phyloP scores from a whole-genome alignment of 805 yeast species.

The Wickerhamiella spandovensis region DNA sequence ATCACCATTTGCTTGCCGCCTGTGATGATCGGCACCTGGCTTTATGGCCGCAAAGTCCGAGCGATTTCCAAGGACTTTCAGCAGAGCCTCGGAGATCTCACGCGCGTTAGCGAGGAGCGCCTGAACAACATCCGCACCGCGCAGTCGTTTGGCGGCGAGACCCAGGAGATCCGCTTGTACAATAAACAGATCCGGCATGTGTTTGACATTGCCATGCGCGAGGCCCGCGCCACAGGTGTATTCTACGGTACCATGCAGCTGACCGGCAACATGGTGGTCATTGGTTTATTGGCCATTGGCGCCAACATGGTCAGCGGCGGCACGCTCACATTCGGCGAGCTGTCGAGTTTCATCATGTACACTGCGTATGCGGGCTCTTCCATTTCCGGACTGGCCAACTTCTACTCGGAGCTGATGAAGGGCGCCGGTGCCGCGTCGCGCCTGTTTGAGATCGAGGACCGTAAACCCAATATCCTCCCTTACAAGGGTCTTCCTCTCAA shows the following conservation, averaged over 20 bases:
- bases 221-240: constrained; percentile 64
- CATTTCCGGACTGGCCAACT: constrained; percentile 78
- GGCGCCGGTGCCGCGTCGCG: constrained; percentile 94
- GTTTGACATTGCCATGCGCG: constrained; percentile 58
- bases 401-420: constrained; percentile 89
- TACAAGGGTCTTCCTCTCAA: constrained; percentile 42
- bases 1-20: constrained; percentile 79
- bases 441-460: constrained; percentile 72
- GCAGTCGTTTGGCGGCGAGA: constrained; percentile 82
- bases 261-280: constrained; percentile 65
- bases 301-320: constrained; percentile 71
- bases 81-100: constrained; percentile 69
- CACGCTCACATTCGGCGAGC: constrained; percentile 69
- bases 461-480: constrained; percentile 59
- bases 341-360: constrained; percentile 88
- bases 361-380: constrained; percentile 91
- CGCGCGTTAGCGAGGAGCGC: constrained; percentile 87
- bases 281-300: constrained; percentile 70
- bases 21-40: constrained; percentile 58
- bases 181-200: constrained; percentile 54
- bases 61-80: constrained; percentile 63
- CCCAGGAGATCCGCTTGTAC: constrained; percentile 60
- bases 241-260: constrained; percentile 72
- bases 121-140: constrained; percentile 74
- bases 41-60: constrained; percentile 72